A percentile compares a stretch with the other conserved stretches of the same genome.
phyloP scores from a whole-genome alignment of 2,329 filamentous ascomycete genomes.

The Fusarium buxicola region DNA sequence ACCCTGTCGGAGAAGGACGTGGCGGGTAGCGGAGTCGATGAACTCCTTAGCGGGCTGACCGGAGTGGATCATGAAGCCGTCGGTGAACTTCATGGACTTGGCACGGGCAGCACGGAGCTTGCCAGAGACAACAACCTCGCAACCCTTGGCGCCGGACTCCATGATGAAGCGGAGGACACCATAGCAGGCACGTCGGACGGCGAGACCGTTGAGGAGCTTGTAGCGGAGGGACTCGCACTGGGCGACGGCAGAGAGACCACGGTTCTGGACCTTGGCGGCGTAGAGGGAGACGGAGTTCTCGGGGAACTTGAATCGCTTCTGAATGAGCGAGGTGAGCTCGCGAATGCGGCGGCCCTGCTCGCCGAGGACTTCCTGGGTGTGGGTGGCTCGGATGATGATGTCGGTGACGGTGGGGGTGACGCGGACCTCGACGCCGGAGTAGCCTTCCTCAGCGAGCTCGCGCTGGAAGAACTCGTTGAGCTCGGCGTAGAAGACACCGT shows the following conservation, averaged over 20 bases:
- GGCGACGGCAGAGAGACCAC: constrained; percentile 98
- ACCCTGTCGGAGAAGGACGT: constrained; percentile 99
- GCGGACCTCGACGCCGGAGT: constrained; percentile 99
- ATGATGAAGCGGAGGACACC: constrained; percentile 99
- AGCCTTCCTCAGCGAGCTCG: constrained; percentile 99
- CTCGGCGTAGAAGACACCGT: constrained; percentile 99
- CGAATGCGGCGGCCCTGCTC: constrained; percentile 99
- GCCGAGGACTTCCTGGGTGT: constrained; percentile 99
- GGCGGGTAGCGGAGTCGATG: constrained; percentile 97
- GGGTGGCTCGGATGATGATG: constrained; percentile 99
- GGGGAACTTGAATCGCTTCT: constrained; percentile 99
- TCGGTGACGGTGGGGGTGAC: constrained; percentile 99
- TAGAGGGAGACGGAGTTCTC: constrained; percentile 99
- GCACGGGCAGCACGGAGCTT: constrained; percentile 99
- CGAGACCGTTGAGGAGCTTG: constrained; percentile 99
- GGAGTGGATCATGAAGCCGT: constrained; percentile 99
- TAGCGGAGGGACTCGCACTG: constrained; percentile 99
- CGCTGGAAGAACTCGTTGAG: constrained; percentile 99
- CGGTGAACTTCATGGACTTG: constrained; percentile 99
- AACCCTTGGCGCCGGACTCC: constrained; percentile 99
- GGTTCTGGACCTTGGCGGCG: constrained; percentile 99
- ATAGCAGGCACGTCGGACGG: constrained; percentile 98
- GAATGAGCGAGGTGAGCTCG: constrained; percentile 99
- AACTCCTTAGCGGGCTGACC: constrained; percentile 99
- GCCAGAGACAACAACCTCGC: constrained; percentile 98